Percentiles rank a stretch among this genome's conserved stretches.
These are phyloP conservation scores for Bassia scoparia DNA, from an alignment of 148 eudicot species.

Conservation along the genomic window DNA sequence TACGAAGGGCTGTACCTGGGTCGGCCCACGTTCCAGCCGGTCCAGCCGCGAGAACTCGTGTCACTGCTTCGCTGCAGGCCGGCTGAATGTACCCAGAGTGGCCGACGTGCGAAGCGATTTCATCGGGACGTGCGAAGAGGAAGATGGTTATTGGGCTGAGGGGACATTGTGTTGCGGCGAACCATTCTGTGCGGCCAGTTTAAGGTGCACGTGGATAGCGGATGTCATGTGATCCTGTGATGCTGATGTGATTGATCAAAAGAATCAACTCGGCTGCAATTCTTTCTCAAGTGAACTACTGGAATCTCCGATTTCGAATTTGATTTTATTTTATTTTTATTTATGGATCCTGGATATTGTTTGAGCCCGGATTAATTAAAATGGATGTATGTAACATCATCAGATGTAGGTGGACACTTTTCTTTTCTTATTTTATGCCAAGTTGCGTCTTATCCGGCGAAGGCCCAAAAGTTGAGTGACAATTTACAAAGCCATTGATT, in stretches of 20 bases:
- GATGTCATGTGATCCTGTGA: constrained; percentile 61
- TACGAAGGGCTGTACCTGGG: constrained; percentile 62
- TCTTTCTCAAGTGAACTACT: constrained; percentile 1
- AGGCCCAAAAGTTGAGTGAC: too few species aligned
- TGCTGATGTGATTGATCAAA: constrained; percentile 79
- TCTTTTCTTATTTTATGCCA: too few species aligned
- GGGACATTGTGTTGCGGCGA: constrained; percentile 71
- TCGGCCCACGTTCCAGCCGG: constrained; percentile 62
- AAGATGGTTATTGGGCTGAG: constrained; percentile 63
- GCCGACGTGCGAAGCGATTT: constrained; percentile 50
- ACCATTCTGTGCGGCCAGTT: constrained; percentile 67
- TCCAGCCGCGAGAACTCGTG: constrained; percentile 54
- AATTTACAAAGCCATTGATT: too few species aligned
- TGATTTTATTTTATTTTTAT: too few species aligned
- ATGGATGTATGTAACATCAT: too few species aligned
- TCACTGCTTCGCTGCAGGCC: constrained; percentile 54
- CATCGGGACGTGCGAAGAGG: constrained; percentile 47
- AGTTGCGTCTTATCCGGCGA: too few species aligned
- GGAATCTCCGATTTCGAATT: too few species aligned
- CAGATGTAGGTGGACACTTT: too few species aligned
- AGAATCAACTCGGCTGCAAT: constrained; percentile 44
- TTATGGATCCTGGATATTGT: too few species aligned
- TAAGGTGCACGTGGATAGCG: constrained; percentile 79
- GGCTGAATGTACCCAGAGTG: constrained; percentile 60
- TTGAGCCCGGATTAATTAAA: too few species aligned